These are phyloP conservation scores for Dalbergia cultrata DNA, from an alignment of 306 rosid genomes.

Conservation along the genomic window DNA sequence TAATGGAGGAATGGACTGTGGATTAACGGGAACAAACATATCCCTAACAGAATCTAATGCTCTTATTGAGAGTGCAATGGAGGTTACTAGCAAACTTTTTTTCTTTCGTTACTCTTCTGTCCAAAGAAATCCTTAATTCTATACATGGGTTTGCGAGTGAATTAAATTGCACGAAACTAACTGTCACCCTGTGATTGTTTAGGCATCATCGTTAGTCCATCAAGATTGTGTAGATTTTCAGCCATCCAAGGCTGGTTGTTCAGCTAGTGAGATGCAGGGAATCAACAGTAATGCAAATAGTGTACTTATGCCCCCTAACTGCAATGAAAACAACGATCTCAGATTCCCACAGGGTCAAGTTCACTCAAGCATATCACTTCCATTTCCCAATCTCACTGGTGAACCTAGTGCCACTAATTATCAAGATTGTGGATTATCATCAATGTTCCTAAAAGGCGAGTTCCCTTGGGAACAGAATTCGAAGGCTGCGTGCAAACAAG, in stretches of 20 bases:
- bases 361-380: slow-evolving; percentile 65
- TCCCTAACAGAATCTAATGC: slow-evolving; percentile 66
- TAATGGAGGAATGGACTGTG: slow-evolving; percentile 67
- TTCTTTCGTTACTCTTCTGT: neutral
- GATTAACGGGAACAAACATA: slow-evolving; percentile 64
- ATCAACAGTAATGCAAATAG: slow-evolving; percentile 58
- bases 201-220: slow-evolving; percentile 74
- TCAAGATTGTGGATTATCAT: slow-evolving; percentile 75
- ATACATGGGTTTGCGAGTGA: slow-evolving; percentile 13
- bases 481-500: slow-evolving; percentile 66
- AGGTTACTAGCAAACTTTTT: slow-evolving; percentile 57
- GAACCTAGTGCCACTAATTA: slow-evolving; percentile 67
- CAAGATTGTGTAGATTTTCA: slow-evolving; percentile 67
- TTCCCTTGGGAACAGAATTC: slow-evolving; percentile 70
- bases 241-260: slow-evolving; percentile 50
- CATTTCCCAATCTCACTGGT: slow-evolving; percentile 64
- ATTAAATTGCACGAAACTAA: slow-evolving; percentile 36
- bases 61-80: slow-evolving; percentile 64
- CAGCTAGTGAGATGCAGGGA: slow-evolving; percentile 57
- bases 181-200: slow-evolving; percentile 32
- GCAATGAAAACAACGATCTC: slow-evolving; percentile 59
- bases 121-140: neutral
- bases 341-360: slow-evolving; percentile 72
- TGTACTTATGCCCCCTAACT: slow-evolving; percentile 57
- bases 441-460: slow-evolving; percentile 64